Evolutionary conservation across 129 eudicot species (phyloP).

Genomic region (carrot (Daucus carota)): DH1_v3.0 NC_030383.2:7039001-7039500

Average conservation of each 20-base stretch:
- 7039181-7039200: slow-evolving; percentile 20
- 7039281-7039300: slow-evolving; percentile 36
- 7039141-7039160: slow-evolving; percentile 33
- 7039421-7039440: slow-evolving; percentile 93
- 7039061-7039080: slow-evolving; percentile 74
- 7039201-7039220: slow-evolving; percentile 34
- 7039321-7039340: slow-evolving; percentile 26
- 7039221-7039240: slow-evolving; percentile 31
- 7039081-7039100: slow-evolving; percentile 75
- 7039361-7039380: slow-evolving; percentile 36
- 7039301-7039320: slow-evolving; percentile 38
- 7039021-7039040: slow-evolving; percentile 48
- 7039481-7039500: slow-evolving; percentile 82
- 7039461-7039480: slow-evolving; percentile 91
- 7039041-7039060: slow-evolving; percentile 57
- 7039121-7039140: slow-evolving; percentile 46
- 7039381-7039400: slow-evolving; percentile 55
- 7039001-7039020: slow-evolving; percentile 26
- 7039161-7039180: slow-evolving; percentile 22
- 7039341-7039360: slow-evolving; percentile 56
- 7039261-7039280: slow-evolving; percentile 26
- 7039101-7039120: slow-evolving; percentile 51
- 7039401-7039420: slow-evolving; percentile 79
- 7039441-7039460: slow-evolving; percentile 97
- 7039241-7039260: slow-evolving; percentile 39